These are phyloP conservation scores for Emydomyces testavorans DNA, from an alignment of 2,329 filamentous ascomycete genomes.

Conservation along the genomic window DNA sequence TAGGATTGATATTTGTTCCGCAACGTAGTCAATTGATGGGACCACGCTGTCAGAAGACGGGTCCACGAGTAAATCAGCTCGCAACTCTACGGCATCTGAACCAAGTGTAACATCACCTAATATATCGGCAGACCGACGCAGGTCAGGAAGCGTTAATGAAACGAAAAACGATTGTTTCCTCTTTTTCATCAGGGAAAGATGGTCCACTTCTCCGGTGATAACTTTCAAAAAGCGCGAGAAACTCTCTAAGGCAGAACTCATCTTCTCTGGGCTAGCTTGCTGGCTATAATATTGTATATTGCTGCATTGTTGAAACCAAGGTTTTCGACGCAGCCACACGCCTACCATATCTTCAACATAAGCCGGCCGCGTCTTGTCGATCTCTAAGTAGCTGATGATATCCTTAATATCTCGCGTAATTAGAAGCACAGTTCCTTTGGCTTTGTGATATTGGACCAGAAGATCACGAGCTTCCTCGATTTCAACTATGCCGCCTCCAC, in stretches of 20 bases:
- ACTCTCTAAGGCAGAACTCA: conserved; percentile 50
- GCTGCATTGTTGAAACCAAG: conserved; percentile 85
- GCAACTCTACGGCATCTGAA: conserved; percentile 82
- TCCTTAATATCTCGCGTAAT: conserved; percentile 80
- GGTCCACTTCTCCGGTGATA: conserved; percentile 51
- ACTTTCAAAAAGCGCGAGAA: conserved; percentile 62
- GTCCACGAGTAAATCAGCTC: conserved; percentile 81
- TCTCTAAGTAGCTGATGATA: conserved; percentile 76
- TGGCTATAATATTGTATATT: conserved; percentile 90
- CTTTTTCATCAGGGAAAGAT: conserved; percentile 49
- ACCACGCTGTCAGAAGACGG: conserved; percentile 46
- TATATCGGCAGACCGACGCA: conserved; percentile 51
- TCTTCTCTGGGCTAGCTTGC: conserved; percentile 41
- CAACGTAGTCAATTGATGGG: conserved; percentile 62
- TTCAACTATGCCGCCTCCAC: conserved; percentile 88
- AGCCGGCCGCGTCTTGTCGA: conserved; percentile 81
- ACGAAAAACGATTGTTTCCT: conserved; percentile 78
- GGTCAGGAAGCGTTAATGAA: conserved; percentile 69
- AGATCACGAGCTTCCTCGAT: conserved; percentile 65
- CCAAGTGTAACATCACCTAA: conserved; percentile 67
- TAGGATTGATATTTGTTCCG: conserved; percentile 68
- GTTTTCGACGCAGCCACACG: conserved; percentile 79
- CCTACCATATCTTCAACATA: conserved; percentile 86
- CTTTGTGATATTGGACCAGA: conserved; percentile 59
- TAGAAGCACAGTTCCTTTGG: conserved; percentile 71